These are phyloP conservation scores for Durusdinium trenchii DNA, from an alignment of 73 alveolate genomes.

Conservation along the genomic window DNA sequence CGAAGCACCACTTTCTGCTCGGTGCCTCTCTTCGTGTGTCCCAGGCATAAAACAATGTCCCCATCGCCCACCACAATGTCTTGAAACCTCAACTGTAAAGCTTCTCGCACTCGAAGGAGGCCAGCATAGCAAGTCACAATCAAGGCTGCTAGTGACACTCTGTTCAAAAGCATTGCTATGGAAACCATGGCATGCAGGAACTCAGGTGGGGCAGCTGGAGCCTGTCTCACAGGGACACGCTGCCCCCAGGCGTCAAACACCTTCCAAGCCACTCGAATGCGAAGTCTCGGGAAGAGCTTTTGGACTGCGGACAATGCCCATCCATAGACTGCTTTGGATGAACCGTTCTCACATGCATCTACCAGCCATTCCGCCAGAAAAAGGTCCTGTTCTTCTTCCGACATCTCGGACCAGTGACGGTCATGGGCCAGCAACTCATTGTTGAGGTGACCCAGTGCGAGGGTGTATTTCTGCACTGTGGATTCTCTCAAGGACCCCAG, in stretches of 20 bases:
- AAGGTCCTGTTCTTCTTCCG: slow-evolving; percentile 13
- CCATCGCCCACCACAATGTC: neutral
- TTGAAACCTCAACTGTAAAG: neutral
- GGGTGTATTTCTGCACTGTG: neutral
- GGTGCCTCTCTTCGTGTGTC: neutral
- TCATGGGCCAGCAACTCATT: neutral
- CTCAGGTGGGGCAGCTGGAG: neutral
- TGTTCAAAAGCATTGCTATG: neutral
- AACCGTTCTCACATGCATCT: neutral
- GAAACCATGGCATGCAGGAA: neutral
- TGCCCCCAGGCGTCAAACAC: neutral
- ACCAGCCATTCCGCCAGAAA: slow-evolving; percentile 18
- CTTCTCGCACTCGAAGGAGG: neutral
- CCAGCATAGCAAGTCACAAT: neutral
- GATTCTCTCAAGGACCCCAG: slow-evolving; percentile 15
- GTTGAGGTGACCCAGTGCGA: slow-evolving; percentile 33
- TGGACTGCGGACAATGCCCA: slow-evolving; percentile 41
- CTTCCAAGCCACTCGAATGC: neutral
- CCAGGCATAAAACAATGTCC: neutral
- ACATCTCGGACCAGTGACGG: neutral
- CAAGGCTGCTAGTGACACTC: neutral
- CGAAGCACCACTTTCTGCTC: neutral
- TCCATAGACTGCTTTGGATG: too few species aligned
- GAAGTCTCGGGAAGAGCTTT: neutral
- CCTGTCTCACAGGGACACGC: neutral